Conservation (phyloP, 306 rosid genomes). For the Macrotyloma uniflorum region DNA sequence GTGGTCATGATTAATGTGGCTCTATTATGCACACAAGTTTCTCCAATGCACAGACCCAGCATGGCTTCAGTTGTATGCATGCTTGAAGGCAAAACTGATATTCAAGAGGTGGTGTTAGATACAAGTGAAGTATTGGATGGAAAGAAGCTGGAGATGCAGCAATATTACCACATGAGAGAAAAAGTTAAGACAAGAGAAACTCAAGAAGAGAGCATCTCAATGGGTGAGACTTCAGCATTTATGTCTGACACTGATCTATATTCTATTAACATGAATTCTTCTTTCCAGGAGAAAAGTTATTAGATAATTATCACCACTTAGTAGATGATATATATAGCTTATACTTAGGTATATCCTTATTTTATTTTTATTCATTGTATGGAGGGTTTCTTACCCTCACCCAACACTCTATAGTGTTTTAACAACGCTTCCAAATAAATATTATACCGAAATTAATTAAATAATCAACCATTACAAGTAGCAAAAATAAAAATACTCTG, state of each 20-base stretch:
- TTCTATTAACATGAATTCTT: constrained; percentile 38
- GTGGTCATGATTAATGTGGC: constrained; percentile 50
- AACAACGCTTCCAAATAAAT: no score
- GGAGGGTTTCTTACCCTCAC: no score
- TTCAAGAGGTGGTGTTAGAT: constrained; percentile 30
- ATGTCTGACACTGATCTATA: constrained; percentile 29
- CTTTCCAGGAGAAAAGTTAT: not conserved
- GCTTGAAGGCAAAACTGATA: constrained; percentile 42
- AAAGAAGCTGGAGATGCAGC: constrained; percentile 14
- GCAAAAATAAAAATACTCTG: no score
- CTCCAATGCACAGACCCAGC: constrained; percentile 42
- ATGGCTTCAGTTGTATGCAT: constrained; percentile 50
- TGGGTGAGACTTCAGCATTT: constrained; percentile 25
- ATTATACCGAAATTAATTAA: no score
- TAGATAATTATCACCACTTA: not conserved
- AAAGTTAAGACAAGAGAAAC: not conserved
- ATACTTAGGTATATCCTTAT: not conserved
- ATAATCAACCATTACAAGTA: no score
- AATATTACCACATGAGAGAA: constrained; percentile 5
- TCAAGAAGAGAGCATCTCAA: constrained; percentile 33
- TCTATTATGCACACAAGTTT: constrained; percentile 43
- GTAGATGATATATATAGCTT: constrained; percentile 5
- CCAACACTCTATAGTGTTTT: no score
- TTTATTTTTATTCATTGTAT: not conserved
- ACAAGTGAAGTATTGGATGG: constrained; percentile 38